Conservation (phyloP, 371 early-diverging fungal species). For the Capillidium rhysosporum region DNA sequence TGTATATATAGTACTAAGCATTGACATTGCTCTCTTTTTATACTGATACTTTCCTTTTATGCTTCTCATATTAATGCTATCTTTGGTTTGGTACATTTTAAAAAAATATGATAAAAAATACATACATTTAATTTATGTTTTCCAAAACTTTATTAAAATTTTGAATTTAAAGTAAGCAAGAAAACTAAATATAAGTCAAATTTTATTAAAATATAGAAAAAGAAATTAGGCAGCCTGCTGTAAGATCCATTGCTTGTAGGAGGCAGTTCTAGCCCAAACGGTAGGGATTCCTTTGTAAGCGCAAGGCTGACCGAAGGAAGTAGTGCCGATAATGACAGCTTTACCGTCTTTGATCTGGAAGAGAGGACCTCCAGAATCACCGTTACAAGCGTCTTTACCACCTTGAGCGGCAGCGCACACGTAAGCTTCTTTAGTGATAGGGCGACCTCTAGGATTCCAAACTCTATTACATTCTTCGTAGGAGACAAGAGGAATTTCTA, state of each 20-base stretch:
- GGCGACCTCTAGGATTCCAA: background rate
- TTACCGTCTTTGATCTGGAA: background rate
- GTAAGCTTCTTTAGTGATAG: background rate
- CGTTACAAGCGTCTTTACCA: background rate
- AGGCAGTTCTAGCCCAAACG: background rate
- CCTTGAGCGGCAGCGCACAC: background rate
- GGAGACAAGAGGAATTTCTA: background rate
- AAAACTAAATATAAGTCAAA: too few relatives aligned
- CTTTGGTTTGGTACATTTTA: too few relatives aligned
- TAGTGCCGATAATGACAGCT: background rate
- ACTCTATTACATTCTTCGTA: background rate
- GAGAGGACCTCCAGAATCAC: slow-evolving; percentile 4
- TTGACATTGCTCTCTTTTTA: too few relatives aligned
- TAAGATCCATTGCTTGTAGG: background rate
- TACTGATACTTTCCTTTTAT: too few relatives aligned
- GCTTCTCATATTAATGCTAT: too few relatives aligned
- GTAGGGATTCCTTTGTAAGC: slow-evolving; percentile 1
- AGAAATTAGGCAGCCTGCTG: too few relatives aligned
- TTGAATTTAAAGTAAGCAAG: too few relatives aligned
- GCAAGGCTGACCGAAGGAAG: slow-evolving; percentile 1
- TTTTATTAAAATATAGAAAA: too few relatives aligned
- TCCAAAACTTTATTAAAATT: too few relatives aligned
- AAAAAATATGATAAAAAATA: too few relatives aligned
- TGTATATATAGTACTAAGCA: too few relatives aligned
- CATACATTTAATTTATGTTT: too few relatives aligned